A percentile compares a stretch with the other conserved stretches of the same genome.
phyloP scores from a whole-genome alignment of 352 stramenopile genomes.

The Pythium biforme region DNA sequence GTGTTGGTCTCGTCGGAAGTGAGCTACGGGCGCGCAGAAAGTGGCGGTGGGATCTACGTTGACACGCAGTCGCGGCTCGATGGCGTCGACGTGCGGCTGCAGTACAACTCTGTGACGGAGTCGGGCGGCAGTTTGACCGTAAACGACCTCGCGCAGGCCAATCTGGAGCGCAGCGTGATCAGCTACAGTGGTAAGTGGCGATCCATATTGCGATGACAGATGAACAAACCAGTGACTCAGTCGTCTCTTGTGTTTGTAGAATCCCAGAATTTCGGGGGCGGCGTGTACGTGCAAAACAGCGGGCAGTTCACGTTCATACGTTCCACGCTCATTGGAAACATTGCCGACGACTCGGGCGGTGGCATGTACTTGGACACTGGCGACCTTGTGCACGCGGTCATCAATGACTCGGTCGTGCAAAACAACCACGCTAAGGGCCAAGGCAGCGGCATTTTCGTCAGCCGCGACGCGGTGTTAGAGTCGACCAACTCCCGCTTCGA shows the following conservation, averaged over 20 bases:
- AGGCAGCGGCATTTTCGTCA: constrained; percentile 56
- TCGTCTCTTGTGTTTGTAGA: constrained; percentile 22
- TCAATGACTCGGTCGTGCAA: constrained; percentile 31
- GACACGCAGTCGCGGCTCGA: constrained; percentile 30
- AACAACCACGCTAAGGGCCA: constrained; percentile 43
- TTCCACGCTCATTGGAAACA: constrained; percentile 42
- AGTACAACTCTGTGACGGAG: constrained; percentile 42
- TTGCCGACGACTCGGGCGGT: constrained; percentile 57
- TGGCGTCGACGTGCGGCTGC: constrained; percentile 26
- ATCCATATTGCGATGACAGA: background rate
- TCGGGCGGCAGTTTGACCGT: constrained; percentile 48
- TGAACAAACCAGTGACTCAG: background rate
- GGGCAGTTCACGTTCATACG: constrained; percentile 20
- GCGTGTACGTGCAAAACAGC: constrained; percentile 44
- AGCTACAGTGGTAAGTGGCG: constrained; percentile 37
- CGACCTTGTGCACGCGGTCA: constrained; percentile 32
- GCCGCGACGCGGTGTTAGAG: constrained; percentile 38
- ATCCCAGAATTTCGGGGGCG: constrained; percentile 49
- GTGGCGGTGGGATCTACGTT: constrained; percentile 43
- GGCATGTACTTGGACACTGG: constrained; percentile 58
- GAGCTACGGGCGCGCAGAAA: constrained; percentile 43
- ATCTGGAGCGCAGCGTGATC: constrained; percentile 32
- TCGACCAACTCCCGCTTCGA: constrained; percentile 28
- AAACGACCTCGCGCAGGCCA: constrained; percentile 27
- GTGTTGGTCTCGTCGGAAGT: constrained; percentile 8